Base-by-base conservation (phyloP, 306 rosid species). In the Quercus ilex region DNA sequence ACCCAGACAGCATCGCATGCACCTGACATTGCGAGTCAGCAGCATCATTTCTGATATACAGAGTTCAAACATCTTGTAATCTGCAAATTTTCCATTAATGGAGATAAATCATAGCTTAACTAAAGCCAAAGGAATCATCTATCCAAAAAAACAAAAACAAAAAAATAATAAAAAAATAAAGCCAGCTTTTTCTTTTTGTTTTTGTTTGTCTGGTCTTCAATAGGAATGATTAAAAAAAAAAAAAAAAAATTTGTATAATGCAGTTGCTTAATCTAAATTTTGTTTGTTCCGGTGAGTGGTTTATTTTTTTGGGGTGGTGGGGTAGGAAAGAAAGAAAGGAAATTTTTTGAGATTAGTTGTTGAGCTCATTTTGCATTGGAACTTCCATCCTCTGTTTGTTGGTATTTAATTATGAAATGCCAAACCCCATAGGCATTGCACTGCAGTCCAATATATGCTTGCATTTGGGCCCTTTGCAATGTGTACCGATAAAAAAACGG, bases 51-150 rank as follows among this genome's bases (percentile, higher is more conserved):
- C 71, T 33, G 80, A 73, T 69, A 77, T 4, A 60, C 74, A 49
- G 57, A 77, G 75, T 62, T 64, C 73, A 2, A 71, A 75, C 72
- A 68, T 71, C 74, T 43, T 78, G 5, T n/a, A 25, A 75, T 35
- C 80, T 75, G 75, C 60, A 1, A 68, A 31, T 74, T 86, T 82
- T 78, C 69, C 56, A 6, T 49, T 35, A 28, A 76, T 71, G 78
- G 73, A 60, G 74, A 60, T 77, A 73, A 79, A 53, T 69, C 38
- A 74, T 74, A 74, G 85, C 73, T 71, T 77, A 81, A 55, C 80
- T 59, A 68, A 33, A 62, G 82, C 73, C 81, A 71, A 71, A 65
- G 71, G 85, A 49, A 76, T 78, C 73, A 15, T 71, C 38, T 71
- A 77, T 65, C 46, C 3, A 3, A 49, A 49, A 10, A 13, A 49